Conservation (phyloP, 2,329 filamentous ascomycete species). For the Sclerotinia borealis region DNA sequence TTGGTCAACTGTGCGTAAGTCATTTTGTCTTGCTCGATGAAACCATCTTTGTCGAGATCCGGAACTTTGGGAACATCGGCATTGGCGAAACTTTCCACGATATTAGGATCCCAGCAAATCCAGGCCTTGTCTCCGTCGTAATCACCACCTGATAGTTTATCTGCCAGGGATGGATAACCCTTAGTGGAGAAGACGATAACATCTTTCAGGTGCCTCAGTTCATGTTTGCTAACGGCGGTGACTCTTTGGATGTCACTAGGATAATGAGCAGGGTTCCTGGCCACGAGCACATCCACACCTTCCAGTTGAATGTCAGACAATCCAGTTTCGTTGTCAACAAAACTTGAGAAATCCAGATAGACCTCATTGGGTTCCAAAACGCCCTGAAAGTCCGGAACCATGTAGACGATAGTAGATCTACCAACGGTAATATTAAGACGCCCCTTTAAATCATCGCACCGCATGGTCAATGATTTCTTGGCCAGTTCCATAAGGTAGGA, state of each 20-base stretch:
- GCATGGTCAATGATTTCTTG: constrained; percentile 15
- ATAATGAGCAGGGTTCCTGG: constrained; percentile 63
- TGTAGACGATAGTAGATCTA: constrained; percentile 56
- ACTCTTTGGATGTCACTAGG: constrained; percentile 69
- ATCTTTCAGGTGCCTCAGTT: constrained; percentile 65
- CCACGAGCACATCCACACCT: constrained; percentile 57
- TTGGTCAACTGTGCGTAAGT: constrained; percentile 31
- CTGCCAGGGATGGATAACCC: constrained; percentile 57
- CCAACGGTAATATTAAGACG: constrained; percentile 56
- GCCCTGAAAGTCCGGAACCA: constrained; percentile 61
- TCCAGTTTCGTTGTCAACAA: constrained; percentile 46
- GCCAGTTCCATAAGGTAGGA: constrained; percentile 45
- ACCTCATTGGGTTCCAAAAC: constrained; percentile 59
- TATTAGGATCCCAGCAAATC: constrained; percentile 64
- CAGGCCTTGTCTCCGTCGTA: constrained; percentile 77
- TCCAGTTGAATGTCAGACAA: constrained; percentile 50
- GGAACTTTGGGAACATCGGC: constrained; percentile 42
- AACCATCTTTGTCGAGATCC: constrained; percentile 43
- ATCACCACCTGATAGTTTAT: constrained; percentile 70
- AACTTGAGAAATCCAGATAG: constrained; percentile 60
- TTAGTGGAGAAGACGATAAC: constrained; percentile 70
- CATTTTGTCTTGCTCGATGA: constrained; percentile 44
- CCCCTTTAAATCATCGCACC: constrained; percentile 36
- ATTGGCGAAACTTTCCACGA: constrained; percentile 63
- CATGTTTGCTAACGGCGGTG: constrained; percentile 48